These are phyloP conservation scores for Plasmopara viticola DNA, from an alignment of 352 stramenopile genomes.

Conservation along the genomic window DNA sequence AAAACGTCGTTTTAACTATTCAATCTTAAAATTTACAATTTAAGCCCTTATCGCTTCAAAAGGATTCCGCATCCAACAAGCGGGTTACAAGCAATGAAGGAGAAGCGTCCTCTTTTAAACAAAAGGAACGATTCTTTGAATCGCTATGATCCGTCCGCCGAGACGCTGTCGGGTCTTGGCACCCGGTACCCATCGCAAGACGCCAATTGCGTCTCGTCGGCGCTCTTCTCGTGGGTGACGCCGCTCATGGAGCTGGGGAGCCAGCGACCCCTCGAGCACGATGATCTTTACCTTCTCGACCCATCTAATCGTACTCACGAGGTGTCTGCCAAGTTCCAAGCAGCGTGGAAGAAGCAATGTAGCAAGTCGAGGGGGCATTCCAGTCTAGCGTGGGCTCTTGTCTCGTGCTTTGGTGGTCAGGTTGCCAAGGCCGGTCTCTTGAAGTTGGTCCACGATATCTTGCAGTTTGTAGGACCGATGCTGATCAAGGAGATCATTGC, in stretches of 20 bases:
- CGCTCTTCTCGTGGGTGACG: slow-evolving; percentile 76
- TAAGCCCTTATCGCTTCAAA: too few relatives aligned
- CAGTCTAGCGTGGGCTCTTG: slow-evolving; percentile 42
- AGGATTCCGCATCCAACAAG: background rate
- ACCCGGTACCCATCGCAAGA: slow-evolving; percentile 52
- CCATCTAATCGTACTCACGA: slow-evolving; percentile 36
- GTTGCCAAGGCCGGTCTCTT: slow-evolving; percentile 42
- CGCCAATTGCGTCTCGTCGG: slow-evolving; percentile 37
- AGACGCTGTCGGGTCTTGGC: slow-evolving; percentile 25
- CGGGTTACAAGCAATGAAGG: slow-evolving; percentile 16
- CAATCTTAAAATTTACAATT: too few relatives aligned
- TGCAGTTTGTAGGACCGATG: slow-evolving; percentile 55
- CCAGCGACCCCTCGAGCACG: slow-evolving; percentile 49
- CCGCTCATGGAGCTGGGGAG: slow-evolving; percentile 71
- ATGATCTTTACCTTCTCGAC: slow-evolving; percentile 68
- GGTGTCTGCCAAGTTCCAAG: slow-evolving; percentile 34
- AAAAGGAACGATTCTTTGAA: slow-evolving; percentile 23
- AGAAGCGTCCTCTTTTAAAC: slow-evolving; percentile 24
- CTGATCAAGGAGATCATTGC: slow-evolving; percentile 66
- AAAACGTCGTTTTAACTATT: too few relatives aligned
- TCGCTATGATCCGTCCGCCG: slow-evolving; percentile 3
- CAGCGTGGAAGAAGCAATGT: slow-evolving; percentile 34
- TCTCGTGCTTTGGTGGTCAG: slow-evolving; percentile 39
- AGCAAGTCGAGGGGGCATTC: slow-evolving; percentile 16
- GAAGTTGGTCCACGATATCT: slow-evolving; percentile 50